Evolutionary conservation across 768 basidiomycete genomes (phyloP).

Genomic region (Lentinus tigrinus): DNA sequence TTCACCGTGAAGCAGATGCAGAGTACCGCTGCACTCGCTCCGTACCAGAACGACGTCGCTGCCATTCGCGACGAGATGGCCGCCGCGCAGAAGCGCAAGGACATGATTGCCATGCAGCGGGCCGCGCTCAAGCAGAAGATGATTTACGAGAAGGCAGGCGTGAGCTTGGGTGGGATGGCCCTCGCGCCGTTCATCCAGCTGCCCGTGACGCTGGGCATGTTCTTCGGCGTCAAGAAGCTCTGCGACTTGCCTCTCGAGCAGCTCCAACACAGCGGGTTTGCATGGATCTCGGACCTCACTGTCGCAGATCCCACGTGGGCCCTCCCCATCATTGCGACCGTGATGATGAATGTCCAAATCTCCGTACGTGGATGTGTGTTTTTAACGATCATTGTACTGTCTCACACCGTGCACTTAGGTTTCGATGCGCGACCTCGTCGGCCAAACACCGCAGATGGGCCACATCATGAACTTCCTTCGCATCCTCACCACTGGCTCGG

Average conservation of each 20-base stretch:
- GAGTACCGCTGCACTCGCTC: slow-evolving; percentile 58
- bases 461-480: slow-evolving; percentile 72
- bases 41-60: slow-evolving; percentile 58
- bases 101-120: slow-evolving; percentile 42
- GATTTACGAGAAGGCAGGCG: slow-evolving; percentile 64
- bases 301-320: slow-evolving; percentile 72
- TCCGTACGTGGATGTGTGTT: slow-evolving; percentile 42
- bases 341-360: slow-evolving; percentile 68
- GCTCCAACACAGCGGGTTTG: slow-evolving; percentile 72
- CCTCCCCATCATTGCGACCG: slow-evolving; percentile 60
- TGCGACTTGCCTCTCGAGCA: slow-evolving; percentile 71
- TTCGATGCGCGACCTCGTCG: slow-evolving; percentile 53
- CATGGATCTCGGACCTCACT: slow-evolving; percentile 76
- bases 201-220: slow-evolving; percentile 75
- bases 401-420: slow-evolving; percentile 32
- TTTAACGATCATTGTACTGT: not conserved
- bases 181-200: slow-evolving; percentile 65
- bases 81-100: slow-evolving; percentile 28
- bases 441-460: slow-evolving; percentile 45
- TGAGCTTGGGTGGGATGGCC: slow-evolving; percentile 56
- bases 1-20: slow-evolving; percentile 55
- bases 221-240: slow-evolving; percentile 77
- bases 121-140: slow-evolving; percentile 44
- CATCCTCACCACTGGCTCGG: slow-evolving; percentile 46
- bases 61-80: slow-evolving; percentile 51